Conservation (phyloP, 768 basidiomycete species). For the Exsudoporus frostii region DNA sequence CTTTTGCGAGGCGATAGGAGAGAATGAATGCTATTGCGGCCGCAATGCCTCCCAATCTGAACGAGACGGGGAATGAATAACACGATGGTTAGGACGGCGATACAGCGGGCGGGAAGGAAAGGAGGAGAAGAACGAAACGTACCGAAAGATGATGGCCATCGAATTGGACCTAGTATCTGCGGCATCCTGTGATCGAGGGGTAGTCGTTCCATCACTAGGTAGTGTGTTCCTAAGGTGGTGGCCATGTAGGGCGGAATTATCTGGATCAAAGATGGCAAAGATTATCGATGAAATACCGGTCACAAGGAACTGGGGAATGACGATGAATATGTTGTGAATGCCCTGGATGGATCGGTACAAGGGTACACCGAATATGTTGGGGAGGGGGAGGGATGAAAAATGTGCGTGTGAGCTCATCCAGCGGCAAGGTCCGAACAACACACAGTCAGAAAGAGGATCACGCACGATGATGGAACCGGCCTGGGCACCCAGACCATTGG, state of each 20-base stretch:
- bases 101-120: no score
- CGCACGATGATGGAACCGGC: slow-evolving; percentile 84
- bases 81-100: not conserved
- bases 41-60: slow-evolving; percentile 56
- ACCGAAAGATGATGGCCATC: slow-evolving; percentile 82
- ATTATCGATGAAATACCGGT: slow-evolving; percentile 82
- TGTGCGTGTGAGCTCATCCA: not conserved
- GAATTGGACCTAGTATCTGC: slow-evolving; percentile 48
- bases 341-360: slow-evolving; percentile 47
- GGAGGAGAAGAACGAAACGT: not conserved
- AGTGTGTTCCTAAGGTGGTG: slow-evolving; percentile 23
- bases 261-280: slow-evolving; percentile 81
- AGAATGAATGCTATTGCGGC: slow-evolving; percentile 54
- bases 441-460: slow-evolving; percentile 12
- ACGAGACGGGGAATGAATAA: not conserved
- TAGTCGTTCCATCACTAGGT: slow-evolving; percentile 7
- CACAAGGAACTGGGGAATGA: slow-evolving; percentile 91
- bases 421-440: not conserved
- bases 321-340: slow-evolving; percentile 93
- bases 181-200: slow-evolving; percentile 1
- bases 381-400: not conserved
- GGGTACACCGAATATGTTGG: not conserved
- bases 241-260: slow-evolving; percentile 41
- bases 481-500: slow-evolving; percentile 61
- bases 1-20: slow-evolving; percentile 51